phyloP scores from a whole-genome alignment of 768 basidiomycete genomes.

The Gyrodon lividus region DNA sequence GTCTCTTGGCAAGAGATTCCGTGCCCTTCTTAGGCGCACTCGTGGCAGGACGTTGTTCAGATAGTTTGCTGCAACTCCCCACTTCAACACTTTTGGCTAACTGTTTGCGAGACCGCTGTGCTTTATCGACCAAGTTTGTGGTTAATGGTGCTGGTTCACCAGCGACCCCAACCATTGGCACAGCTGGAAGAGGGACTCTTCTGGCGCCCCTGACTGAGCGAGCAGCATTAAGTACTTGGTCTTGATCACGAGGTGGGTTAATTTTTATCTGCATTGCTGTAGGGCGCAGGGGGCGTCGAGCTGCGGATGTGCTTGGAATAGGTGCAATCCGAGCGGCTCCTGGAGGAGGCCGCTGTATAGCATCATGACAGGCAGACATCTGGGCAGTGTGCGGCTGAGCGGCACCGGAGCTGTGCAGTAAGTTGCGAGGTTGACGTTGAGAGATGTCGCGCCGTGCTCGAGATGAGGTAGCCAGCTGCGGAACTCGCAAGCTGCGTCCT shows the following conservation, averaged over 20 bases:
- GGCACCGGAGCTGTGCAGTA: slow-evolving; percentile 14
- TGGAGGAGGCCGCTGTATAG: slow-evolving; percentile 5
- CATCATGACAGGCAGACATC: slow-evolving; percentile 11
- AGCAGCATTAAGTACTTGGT: slow-evolving; percentile 25
- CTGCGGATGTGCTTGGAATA: slow-evolving; percentile 1
- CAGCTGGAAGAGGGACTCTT: slow-evolving; percentile 31
- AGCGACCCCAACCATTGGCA: background rate
- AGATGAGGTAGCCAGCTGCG: slow-evolving; percentile 20
- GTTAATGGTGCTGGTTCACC: slow-evolving; percentile 1
- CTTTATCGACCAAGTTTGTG: slow-evolving; percentile 1
- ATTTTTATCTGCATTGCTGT: slow-evolving; percentile 22
- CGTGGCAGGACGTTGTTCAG: slow-evolving; percentile 9
- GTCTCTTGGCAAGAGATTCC: slow-evolving; percentile 12
- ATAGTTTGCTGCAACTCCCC: slow-evolving; percentile 1
- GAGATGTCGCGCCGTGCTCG: slow-evolving; percentile 16
- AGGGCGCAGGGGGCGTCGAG: slow-evolving; percentile 26
- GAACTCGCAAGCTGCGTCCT: slow-evolving; percentile 2
- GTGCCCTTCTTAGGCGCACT: slow-evolving; percentile 7
- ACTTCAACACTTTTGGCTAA: slow-evolving; percentile 5
- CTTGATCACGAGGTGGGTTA: slow-evolving; percentile 19
- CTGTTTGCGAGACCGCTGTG: slow-evolving; percentile 13
- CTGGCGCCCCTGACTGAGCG: slow-evolving; percentile 25
- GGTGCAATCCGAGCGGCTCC: slow-evolving; percentile 4
- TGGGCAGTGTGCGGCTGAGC: slow-evolving; percentile 21
- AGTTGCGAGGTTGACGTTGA: slow-evolving; percentile 14